phyloP scores from a whole-genome alignment of 352 stramenopile genomes.

The Pythium guiyangense region DNA sequence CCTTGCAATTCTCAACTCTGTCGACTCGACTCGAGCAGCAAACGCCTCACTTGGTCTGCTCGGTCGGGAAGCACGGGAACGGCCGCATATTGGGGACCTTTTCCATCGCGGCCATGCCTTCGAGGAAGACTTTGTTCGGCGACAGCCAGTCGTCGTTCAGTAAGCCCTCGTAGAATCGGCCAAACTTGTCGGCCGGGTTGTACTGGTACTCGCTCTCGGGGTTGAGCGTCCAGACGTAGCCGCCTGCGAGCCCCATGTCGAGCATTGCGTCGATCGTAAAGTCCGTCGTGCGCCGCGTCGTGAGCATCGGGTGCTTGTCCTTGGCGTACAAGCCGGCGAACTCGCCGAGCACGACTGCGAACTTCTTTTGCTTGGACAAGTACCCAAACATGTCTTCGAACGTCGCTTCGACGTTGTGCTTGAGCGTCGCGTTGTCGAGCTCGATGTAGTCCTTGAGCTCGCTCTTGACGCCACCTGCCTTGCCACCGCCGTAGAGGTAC shows the following conservation, averaged over 20 bases:
- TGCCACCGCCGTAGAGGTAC: conserved; percentile 62
- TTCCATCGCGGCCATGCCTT: conserved; percentile 53
- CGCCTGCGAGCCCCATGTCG: conserved; percentile 43
- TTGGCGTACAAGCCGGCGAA: conserved; percentile 66
- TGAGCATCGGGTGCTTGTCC: conserved; percentile 41
- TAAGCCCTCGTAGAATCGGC: conserved; percentile 58
- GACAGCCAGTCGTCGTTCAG: conserved; percentile 68
- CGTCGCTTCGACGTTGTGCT: conserved; percentile 51
- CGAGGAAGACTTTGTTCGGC: conserved; percentile 53
- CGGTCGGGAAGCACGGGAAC: conserved; percentile 55
- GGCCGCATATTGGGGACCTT: conserved; percentile 45
- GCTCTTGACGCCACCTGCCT: conserved; percentile 15
- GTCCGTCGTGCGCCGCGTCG: conserved; percentile 61
- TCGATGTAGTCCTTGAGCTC: conserved; percentile 36
- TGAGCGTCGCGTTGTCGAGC: conserved; percentile 46
- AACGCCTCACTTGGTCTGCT: background rate
- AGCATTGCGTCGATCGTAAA: conserved; percentile 66
- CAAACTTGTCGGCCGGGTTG: conserved; percentile 61
- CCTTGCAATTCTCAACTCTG: too few relatives aligned
- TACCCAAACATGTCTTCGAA: conserved; percentile 76
- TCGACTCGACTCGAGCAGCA: too few relatives aligned
- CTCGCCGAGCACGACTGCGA: conserved; percentile 60
- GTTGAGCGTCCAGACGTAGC: conserved; percentile 80
- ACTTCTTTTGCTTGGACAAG: conserved; percentile 33
- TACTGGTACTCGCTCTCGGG: conserved; percentile 72